Evolutionary conservation across 352 stramenopile species (phyloP).

Genomic region (Globisporangium carolinianum): DNA sequence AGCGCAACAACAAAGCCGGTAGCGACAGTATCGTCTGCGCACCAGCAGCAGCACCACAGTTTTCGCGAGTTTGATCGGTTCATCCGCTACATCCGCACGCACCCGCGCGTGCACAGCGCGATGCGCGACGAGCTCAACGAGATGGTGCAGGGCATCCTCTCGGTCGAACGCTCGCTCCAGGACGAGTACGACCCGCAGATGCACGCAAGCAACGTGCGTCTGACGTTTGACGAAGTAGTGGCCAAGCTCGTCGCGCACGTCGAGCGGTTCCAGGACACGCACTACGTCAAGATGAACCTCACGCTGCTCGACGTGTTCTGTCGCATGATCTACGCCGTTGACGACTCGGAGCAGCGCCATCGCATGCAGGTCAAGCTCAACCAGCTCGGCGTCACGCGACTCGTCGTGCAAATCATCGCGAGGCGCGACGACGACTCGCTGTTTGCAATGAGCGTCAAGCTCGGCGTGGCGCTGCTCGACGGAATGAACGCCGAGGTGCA

Average conservation of each 20-base stretch:
- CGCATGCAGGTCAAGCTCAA: slow-evolving; percentile 68
- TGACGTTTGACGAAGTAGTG: slow-evolving; percentile 68
- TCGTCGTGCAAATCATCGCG: slow-evolving; percentile 62
- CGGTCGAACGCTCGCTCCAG: slow-evolving; percentile 34
- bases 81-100: slow-evolving; percentile 26
- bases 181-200: slow-evolving; percentile 38
- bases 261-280: slow-evolving; percentile 39
- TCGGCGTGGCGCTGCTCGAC: slow-evolving; percentile 61
- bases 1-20: background rate
- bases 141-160: slow-evolving; percentile 66
- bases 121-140: slow-evolving; percentile 66
- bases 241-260: slow-evolving; percentile 55
- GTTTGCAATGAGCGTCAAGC: slow-evolving; percentile 48
- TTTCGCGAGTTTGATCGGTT: slow-evolving; percentile 47
- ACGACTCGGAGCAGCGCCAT: slow-evolving; percentile 38
- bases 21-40: background rate
- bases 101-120: slow-evolving; percentile 31
- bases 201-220: slow-evolving; percentile 28
- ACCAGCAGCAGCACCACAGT: slow-evolving; percentile 18
- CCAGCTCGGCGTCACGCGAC: slow-evolving; percentile 43
- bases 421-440: slow-evolving; percentile 44
- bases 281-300: slow-evolving; percentile 61
- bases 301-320: slow-evolving; percentile 67
- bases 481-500: slow-evolving; percentile 77
- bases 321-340: slow-evolving; percentile 62